phyloP scores from a whole-genome alignment of 306 rosid genomes.

The Rosa rugosa region DNA sequence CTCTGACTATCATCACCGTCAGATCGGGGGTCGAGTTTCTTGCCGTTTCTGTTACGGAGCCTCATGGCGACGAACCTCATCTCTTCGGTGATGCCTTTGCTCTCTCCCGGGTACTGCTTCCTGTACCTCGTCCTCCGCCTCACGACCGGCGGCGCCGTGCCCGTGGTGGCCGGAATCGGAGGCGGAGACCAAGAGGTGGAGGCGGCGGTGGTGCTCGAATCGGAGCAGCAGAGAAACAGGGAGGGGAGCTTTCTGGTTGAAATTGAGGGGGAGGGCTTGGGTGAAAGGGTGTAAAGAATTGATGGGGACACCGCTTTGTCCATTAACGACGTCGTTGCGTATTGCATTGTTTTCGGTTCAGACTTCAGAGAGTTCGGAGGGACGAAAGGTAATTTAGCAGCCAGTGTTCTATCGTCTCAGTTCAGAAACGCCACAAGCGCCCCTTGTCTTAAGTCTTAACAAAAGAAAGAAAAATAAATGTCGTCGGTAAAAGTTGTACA shows the following conservation, averaged over 20 bases:
- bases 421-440: too few species aligned
- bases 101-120: conserved; percentile 77
- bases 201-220: background rate
- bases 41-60: conserved; percentile 51
- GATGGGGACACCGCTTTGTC: conserved; percentile 32
- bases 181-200: background rate
- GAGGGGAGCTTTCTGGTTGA: background rate
- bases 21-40: conserved; percentile 27
- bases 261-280: conserved; percentile 14
- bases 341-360: background rate
- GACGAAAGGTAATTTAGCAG: background rate
- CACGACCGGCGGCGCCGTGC: conserved; percentile 28
- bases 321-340: conserved; percentile 33
- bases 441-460: too few species aligned
- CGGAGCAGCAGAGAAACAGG: background rate
- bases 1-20: background rate
- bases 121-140: conserved; percentile 58
- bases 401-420: too few species aligned
- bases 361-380: background rate
- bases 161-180: background rate
- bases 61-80: conserved; percentile 93
- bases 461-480: too few species aligned
- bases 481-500: too few species aligned
- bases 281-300: background rate
- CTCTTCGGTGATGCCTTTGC: conserved; percentile 82